phyloP scores from a whole-genome alignment of 202 grass and related monocot genomes.

The Musa balbisiana region DNA sequence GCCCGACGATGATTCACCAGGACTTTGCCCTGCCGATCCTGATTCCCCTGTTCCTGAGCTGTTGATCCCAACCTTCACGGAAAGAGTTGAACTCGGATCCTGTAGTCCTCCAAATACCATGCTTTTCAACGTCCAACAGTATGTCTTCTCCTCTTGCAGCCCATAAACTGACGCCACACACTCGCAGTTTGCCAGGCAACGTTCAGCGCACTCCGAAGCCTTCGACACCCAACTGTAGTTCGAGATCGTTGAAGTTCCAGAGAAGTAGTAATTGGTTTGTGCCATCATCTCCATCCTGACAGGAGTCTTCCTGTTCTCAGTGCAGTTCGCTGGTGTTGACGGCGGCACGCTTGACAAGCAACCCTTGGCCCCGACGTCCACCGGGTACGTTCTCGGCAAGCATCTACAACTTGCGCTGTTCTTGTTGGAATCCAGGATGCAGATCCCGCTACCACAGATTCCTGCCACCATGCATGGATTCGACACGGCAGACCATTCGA shows the following conservation, averaged over 20 bases:
- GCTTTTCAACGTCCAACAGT: slow-evolving; percentile 1
- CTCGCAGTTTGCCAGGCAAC: background rate
- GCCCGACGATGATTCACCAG: background rate
- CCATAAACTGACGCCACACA: background rate
- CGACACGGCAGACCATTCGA: slow-evolving; percentile 4
- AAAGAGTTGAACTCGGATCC: slow-evolving; percentile 7
- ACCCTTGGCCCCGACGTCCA: too few relatives aligned
- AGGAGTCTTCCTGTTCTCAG: background rate
- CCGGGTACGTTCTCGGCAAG: background rate
- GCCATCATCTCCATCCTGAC: background rate
- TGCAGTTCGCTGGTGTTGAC: background rate
- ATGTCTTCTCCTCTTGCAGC: background rate
- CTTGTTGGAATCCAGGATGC: background rate
- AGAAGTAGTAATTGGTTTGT: slow-evolving; percentile 12
- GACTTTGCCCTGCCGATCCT: background rate
- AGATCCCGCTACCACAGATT: slow-evolving; percentile 18
- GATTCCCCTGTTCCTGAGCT: background rate
- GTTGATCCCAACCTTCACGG: background rate
- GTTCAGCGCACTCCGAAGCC: background rate
- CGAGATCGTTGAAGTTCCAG: slow-evolving; percentile 3
- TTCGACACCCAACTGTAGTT: background rate
- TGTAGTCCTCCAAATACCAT: slow-evolving; percentile 4
- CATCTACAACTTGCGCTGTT: background rate
- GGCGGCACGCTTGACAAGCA: background rate
- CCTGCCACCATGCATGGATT: slow-evolving; percentile 9